Evolutionary conservation across 2,329 filamentous ascomycete species (phyloP).

Genomic region (Claviceps pazoutovae): DNA sequence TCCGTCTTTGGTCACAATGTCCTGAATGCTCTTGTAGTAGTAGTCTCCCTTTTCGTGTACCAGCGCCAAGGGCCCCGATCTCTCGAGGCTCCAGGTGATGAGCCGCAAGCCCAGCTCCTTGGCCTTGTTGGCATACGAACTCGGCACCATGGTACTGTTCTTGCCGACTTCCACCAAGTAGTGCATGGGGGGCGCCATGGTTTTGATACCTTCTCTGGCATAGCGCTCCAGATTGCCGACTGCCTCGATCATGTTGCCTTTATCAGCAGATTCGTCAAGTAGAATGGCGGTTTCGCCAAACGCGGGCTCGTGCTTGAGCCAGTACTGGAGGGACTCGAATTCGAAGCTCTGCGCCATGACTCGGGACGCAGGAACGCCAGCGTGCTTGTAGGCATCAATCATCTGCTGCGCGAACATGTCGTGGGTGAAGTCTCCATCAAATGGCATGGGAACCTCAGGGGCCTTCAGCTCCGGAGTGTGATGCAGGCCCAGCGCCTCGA

Average conservation of each 20-base stretch:
- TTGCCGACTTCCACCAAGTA: constrained; percentile 42
- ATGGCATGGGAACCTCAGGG: constrained; percentile 57
- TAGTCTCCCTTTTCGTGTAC: constrained; percentile 31
- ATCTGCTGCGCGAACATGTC: constrained; percentile 50
- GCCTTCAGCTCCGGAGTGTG: constrained; percentile 58
- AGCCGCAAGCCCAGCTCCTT: constrained; percentile 49
- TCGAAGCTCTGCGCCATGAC: constrained; percentile 54
- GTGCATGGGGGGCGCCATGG: constrained; percentile 48
- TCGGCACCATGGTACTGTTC: constrained; percentile 44
- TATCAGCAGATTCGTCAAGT: constrained; percentile 49
- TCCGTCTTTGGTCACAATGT: constrained; percentile 46
- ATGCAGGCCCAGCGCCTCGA: constrained; percentile 42
- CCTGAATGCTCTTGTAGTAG: constrained; percentile 42
- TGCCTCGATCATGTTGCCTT: constrained; percentile 36
- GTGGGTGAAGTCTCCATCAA: constrained; percentile 49
- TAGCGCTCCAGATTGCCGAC: constrained; percentile 43
- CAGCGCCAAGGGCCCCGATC: constrained; percentile 44
- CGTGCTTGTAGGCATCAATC: constrained; percentile 42
- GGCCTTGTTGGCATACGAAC: constrained; percentile 45
- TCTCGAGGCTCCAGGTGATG: constrained; percentile 55
- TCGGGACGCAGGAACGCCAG: constrained; percentile 35
- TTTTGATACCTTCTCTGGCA: constrained; percentile 41
- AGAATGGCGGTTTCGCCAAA: constrained; percentile 50
- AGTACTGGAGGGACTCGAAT: constrained; percentile 51
- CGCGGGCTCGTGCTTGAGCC: constrained; percentile 45